A percentile compares a stretch with the other conserved stretches of the same genome.
Conservation (phyloP, 139 green algal genomes). For the Chara braunii region DNA sequence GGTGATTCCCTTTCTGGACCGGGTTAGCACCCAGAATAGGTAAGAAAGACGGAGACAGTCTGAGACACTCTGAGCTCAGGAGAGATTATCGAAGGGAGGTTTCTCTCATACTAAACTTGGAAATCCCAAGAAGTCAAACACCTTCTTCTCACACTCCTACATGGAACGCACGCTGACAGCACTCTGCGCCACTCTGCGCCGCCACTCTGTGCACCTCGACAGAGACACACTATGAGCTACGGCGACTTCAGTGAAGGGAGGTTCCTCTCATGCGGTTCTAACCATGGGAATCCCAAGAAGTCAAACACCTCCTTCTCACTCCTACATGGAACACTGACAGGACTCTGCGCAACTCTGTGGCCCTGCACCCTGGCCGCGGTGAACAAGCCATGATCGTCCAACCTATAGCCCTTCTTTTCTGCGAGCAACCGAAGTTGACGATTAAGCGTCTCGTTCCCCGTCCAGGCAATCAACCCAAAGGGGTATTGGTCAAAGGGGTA, state of each 20-base stretch:
- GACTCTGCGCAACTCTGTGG: no score
- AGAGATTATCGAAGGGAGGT: no score
- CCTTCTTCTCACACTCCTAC: slow-evolving; percentile 8
- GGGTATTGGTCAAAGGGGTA: slow-evolving; percentile 33
- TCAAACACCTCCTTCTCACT: slow-evolving; percentile 31
- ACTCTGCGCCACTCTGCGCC: no score
- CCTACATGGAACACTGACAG: no score
- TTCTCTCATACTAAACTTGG: slow-evolving; percentile 25
- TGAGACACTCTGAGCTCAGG: no score
- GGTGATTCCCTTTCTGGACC: no score
- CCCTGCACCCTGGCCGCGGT: not conserved
- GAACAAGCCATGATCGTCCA: slow-evolving; percentile 33
- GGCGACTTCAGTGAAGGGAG: no score
- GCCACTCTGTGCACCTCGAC: not conserved
- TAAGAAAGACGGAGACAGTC: no score
- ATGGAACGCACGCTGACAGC: no score
- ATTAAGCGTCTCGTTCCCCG: slow-evolving; percentile 37
- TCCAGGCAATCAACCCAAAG: slow-evolving; percentile 35
- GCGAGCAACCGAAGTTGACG: slow-evolving; percentile 22
- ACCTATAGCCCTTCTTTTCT: slow-evolving; percentile 24
- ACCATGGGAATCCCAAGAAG: slow-evolving; percentile 20
- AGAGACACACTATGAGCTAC: no score
- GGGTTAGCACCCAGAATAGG: no score
- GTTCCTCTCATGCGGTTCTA: slow-evolving; percentile 32
- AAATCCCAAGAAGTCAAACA: slow-evolving; percentile 31